A percentile compares a stretch with the other conserved stretches of the same genome.
Evolutionary conservation across 2,329 filamentous ascomycete genomes (phyloP).

Genomic region (Ilyonectria mors-panacis): DNA sequence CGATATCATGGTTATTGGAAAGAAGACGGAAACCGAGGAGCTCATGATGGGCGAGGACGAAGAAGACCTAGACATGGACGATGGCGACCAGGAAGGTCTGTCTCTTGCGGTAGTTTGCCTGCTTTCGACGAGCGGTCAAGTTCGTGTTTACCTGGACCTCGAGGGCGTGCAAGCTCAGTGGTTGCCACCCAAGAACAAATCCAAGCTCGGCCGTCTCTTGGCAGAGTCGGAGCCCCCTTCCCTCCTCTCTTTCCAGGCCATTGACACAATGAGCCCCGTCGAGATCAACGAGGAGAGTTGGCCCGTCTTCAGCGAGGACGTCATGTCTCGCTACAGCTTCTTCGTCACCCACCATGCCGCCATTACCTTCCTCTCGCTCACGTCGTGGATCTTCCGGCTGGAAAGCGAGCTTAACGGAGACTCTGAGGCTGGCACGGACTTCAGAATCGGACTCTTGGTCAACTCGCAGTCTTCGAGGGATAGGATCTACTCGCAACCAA

Average conservation of each 20-base stretch:
- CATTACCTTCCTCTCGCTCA: constrained; percentile 72
- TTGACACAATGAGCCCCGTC: constrained; percentile 70
- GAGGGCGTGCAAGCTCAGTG: constrained; percentile 77
- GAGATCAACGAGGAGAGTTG: constrained; percentile 72
- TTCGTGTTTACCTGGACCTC: constrained; percentile 73
- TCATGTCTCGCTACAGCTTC: constrained; percentile 74
- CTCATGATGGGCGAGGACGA: constrained; percentile 76
- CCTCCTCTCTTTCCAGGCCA: constrained; percentile 73
- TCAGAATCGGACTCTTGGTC: constrained; percentile 72
- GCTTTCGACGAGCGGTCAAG: constrained; percentile 72
- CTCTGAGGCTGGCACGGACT: constrained; percentile 71
- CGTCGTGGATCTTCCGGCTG: constrained; percentile 75
- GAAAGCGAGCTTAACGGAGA: constrained; percentile 72
- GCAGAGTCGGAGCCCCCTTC: constrained; percentile 60
- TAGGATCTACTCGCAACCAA: constrained; percentile 69
- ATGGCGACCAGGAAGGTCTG: constrained; percentile 71
- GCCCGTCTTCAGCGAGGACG: constrained; percentile 75
- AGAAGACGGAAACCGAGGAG: constrained; percentile 72
- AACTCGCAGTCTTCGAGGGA: constrained; percentile 72
- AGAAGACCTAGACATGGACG: constrained; percentile 72
- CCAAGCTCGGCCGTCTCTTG: constrained; percentile 58
- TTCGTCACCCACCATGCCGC: constrained; percentile 74
- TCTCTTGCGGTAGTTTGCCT: constrained; percentile 73
- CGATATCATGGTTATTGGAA: constrained; percentile 74
- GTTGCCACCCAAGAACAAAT: constrained; percentile 71